Base-by-base conservation (phyloP, 345 rosid species). In the Reutealis trisperma region DNA sequence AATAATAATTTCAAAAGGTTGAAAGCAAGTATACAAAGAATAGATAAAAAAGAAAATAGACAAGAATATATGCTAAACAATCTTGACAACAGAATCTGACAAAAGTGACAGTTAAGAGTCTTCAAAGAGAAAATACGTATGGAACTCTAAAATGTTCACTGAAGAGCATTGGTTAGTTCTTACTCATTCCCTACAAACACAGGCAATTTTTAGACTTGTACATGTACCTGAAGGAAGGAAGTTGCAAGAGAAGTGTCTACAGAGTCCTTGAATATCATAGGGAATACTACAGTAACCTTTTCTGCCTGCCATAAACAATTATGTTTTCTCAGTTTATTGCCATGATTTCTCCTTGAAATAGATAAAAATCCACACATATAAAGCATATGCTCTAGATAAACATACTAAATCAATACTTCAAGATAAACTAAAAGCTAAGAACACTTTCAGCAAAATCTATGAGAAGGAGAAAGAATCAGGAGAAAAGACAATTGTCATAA, bases 191-290 rank as follows among this genome's bases (percentile, higher is more conserved):
- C 49, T 6, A 75, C 60, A 60, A 10, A 77, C n/a, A 67, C 16
- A 44, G 59, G 67, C 42, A 47, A 44, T 64, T 63, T 58, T 5
- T 5, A 16, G 21, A 78, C 12, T 24, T 44, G n/a, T 51, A 70
- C 54, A 78, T 42, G 37, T 86, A 94, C 99, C 99, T 90, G 95
- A 66, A 94, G 83, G 83, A 94, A 94, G 68, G 99, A 96, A 79
- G 99, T 89, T 49, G 97, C 98, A 5, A 94, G 87, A 70, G 92
- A 84, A 58, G 79, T 92, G 78, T 96, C 98, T 4, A 92, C 83
- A 64, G 93, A 84, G 84, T 96, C 97, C 61, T 82, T 92, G 83
- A 96, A 96, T 85, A 94, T 90, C 99, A 96, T 94, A 47, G 99
- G 98, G 84, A 85, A 92, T 12, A 92, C 91, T 75, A 96, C 96